Percentiles rank a stretch among this genome's conserved stretches.
Evolutionary conservation across 495 filamentous ascomycete species (phyloP).

Genomic region (Aspergillus cristatus): DNA sequence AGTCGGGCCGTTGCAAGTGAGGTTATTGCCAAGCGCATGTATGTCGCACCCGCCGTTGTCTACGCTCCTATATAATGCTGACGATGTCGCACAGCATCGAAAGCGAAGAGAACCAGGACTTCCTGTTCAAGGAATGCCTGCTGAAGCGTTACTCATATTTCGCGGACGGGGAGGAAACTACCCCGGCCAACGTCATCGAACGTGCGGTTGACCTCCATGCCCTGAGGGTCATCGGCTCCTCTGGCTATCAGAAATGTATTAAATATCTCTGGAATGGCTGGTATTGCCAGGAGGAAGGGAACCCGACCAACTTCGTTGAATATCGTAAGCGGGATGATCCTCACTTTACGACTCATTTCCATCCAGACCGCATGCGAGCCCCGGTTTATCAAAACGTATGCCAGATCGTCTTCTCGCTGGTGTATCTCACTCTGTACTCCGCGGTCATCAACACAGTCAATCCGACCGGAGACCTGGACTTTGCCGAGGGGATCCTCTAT

Average conservation of each 20-base stretch:
- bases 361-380: slow-evolving; percentile 87
- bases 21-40: slow-evolving; percentile 87
- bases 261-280: slow-evolving; percentile 88
- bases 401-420: slow-evolving; percentile 73
- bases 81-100: slow-evolving; percentile 54
- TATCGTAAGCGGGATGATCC: slow-evolving; percentile 70
- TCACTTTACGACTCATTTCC: slow-evolving; percentile 68
- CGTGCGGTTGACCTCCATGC: slow-evolving; percentile 89
- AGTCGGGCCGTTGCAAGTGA: slow-evolving; percentile 80
- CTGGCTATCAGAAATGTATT: slow-evolving; percentile 94
- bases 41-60: slow-evolving; percentile 3
- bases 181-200: slow-evolving; percentile 79
- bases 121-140: slow-evolving; percentile 71
- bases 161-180: slow-evolving; percentile 56
- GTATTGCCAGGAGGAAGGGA: slow-evolving; percentile 88
- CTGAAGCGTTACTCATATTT: slow-evolving; percentile 86
- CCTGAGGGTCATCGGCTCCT: slow-evolving; percentile 73
- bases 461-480: slow-evolving; percentile 64
- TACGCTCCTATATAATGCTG: background rate
- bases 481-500: slow-evolving; percentile 79
- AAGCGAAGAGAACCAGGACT: slow-evolving; percentile 61
- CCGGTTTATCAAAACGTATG: slow-evolving; percentile 87
- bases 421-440: slow-evolving; percentile 81
- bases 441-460: slow-evolving; percentile 90
- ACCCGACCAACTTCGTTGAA: slow-evolving; percentile 75